phyloP scores from a whole-genome alignment of 495 filamentous ascomycete species.

The Neohortaea acidophila region DNA sequence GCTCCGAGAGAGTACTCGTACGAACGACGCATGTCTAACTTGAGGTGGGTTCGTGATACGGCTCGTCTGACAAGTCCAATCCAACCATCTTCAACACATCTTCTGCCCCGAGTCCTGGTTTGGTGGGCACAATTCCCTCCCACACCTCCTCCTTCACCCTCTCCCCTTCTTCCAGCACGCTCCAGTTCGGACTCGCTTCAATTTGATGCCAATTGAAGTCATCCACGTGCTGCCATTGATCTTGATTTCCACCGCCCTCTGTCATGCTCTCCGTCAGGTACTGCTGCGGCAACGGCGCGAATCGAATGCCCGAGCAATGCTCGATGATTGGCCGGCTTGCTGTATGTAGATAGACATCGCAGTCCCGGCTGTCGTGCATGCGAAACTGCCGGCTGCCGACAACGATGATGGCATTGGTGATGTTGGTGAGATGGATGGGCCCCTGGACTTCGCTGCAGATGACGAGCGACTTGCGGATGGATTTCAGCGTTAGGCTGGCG shows the following conservation, averaged over 20 bases:
- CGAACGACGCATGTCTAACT: no score
- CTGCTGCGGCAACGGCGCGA: slow-evolving; percentile 53
- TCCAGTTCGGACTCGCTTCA: slow-evolving; percentile 81
- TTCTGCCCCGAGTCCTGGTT: slow-evolving; percentile 44
- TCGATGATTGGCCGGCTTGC: slow-evolving; percentile 85
- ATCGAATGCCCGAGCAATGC: slow-evolving; percentile 61
- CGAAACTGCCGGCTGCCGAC: slow-evolving; percentile 69
- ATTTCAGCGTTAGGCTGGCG: slow-evolving; percentile 56
- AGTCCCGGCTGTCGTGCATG: slow-evolving; percentile 70
- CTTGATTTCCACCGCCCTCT: slow-evolving; percentile 6
- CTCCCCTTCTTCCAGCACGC: slow-evolving; percentile 43
- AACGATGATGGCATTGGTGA: slow-evolving; percentile 60
- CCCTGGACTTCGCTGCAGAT: slow-evolving; percentile 65
- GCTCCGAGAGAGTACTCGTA: no score
- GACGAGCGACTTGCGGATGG: slow-evolving; percentile 51
- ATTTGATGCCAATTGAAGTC: slow-evolving; percentile 95
- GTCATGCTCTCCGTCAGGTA: slow-evolving; percentile 41
- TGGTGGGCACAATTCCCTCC: slow-evolving; percentile 52
- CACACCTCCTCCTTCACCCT: slow-evolving; percentile 50
- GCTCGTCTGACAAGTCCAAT: no score
- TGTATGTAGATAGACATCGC: slow-evolving; percentile 70
- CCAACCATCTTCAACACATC: slow-evolving; percentile 46
- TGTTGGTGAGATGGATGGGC: slow-evolving; percentile 61
- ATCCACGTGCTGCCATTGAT: slow-evolving; percentile 69
- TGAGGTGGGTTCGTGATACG: no score